phyloP scores from a whole-genome alignment of 78 protist genomes.

The Anaeramoeba ignava region DNA sequence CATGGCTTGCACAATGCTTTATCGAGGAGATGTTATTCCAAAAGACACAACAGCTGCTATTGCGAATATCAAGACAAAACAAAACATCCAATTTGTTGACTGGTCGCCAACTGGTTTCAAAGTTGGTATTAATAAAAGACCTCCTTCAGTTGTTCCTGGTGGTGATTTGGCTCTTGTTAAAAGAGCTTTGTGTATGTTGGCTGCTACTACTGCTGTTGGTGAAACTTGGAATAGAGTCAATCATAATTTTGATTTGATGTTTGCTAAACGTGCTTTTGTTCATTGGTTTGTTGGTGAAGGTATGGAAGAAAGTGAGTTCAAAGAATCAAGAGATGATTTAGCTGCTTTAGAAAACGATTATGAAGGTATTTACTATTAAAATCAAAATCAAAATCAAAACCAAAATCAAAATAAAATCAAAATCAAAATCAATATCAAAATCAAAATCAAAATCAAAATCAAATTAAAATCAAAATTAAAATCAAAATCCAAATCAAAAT shows the following conservation, averaged over 20 bases:
- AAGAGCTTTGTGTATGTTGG: slow-evolving; percentile 84
- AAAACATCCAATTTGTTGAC: too few relatives aligned
- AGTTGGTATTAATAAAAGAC: neutral
- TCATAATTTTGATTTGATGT: slow-evolving; percentile 90
- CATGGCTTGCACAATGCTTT: slow-evolving; percentile 33
- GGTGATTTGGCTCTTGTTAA: slow-evolving; percentile 58
- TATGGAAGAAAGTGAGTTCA: slow-evolving; percentile 98
- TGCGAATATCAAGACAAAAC: slow-evolving; percentile 28
- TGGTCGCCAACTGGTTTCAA: too few relatives aligned
- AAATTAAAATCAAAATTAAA: too few relatives aligned
- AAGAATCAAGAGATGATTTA: slow-evolving; percentile 92
- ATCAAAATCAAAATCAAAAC: too few relatives aligned
- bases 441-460: too few relatives aligned
- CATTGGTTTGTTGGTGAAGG: slow-evolving; percentile 99
- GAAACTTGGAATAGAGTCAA: slow-evolving; percentile 87
- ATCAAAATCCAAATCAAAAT: too few relatives aligned
- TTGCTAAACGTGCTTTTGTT: slow-evolving; percentile 95
- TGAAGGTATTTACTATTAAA: too few relatives aligned
- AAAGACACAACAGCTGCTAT: slow-evolving; percentile 30
- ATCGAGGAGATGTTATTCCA: slow-evolving; percentile 34
- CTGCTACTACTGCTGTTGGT: slow-evolving; percentile 93
- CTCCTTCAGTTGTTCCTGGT: slow-evolving; percentile 22
- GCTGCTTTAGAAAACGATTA: slow-evolving; percentile 74
- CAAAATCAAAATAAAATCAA: too few relatives aligned
- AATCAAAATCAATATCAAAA: too few relatives aligned